These are phyloP conservation scores for Lachnellula suecica DNA, from an alignment of 2,329 filamentous ascomycete species.

Conservation along the genomic window DNA sequence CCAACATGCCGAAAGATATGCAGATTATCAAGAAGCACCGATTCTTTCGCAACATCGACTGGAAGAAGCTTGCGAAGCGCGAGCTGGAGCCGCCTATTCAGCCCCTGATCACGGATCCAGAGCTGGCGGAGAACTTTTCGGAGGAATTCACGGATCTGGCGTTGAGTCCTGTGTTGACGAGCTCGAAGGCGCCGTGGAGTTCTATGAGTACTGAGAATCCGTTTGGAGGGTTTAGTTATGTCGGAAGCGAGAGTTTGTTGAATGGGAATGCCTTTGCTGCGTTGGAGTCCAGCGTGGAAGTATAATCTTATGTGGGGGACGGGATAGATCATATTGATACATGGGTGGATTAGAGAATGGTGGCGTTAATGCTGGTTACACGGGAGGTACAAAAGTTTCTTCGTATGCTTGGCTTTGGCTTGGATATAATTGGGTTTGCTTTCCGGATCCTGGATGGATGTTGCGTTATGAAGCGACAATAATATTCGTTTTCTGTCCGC, in stretches of 20 bases:
- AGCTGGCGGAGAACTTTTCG: slow-evolving; percentile 94
- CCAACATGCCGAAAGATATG: slow-evolving; percentile 86
- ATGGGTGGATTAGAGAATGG: neutral
- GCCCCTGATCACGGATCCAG: slow-evolving; percentile 92
- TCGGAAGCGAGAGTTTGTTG: slow-evolving; percentile 34
- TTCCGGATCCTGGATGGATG: no score
- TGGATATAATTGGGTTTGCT: no score
- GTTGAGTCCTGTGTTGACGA: slow-evolving; percentile 68
- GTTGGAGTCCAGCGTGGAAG: neutral
- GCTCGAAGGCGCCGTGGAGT: slow-evolving; percentile 25
- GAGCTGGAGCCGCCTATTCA: slow-evolving; percentile 87
- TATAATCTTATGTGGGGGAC: neutral
- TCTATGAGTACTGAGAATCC: slow-evolving; percentile 26
- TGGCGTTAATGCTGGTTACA: no score
- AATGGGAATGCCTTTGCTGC: slow-evolving; percentile 26
- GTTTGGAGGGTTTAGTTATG: slow-evolving; percentile 36
- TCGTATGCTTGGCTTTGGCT: no score
- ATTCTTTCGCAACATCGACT: slow-evolving; percentile 97
- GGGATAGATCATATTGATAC: neutral
- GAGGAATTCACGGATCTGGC: slow-evolving; percentile 86
- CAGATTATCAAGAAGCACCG: slow-evolving; percentile 84
- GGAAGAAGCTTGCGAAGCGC: slow-evolving; percentile 79
- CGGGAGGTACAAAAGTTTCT: no score
- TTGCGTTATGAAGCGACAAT: no score
- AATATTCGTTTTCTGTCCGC: no score